phyloP scores from a whole-genome alignment of 495 filamentous ascomycete species.

The Copromyces sp. region DNA sequence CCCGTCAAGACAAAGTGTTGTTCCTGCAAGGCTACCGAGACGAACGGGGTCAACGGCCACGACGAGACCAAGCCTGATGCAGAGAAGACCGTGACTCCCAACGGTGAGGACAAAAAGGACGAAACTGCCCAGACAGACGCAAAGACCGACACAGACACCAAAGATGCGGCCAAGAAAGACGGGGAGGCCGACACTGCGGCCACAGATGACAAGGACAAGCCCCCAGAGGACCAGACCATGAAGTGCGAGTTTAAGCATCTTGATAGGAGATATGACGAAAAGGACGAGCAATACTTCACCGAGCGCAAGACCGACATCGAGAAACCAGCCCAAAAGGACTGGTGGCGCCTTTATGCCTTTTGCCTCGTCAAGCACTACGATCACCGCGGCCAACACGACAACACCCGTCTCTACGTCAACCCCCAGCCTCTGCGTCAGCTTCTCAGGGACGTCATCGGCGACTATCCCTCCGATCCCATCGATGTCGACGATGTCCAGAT shows the following conservation, averaged over 20 bases:
- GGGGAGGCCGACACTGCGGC: not conserved
- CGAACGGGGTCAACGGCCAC: not conserved
- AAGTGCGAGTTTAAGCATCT: constrained; percentile 32
- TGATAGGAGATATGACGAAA: constrained; percentile 18
- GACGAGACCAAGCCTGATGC: not conserved
- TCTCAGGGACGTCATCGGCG: constrained; percentile 19
- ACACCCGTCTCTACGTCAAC: constrained; percentile 23
- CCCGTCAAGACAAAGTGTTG: not conserved
- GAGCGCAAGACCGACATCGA: constrained; percentile 20
- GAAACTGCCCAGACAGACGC: not conserved
- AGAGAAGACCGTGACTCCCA: not conserved
- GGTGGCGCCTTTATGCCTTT: constrained; percentile 27
- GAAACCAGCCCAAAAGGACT: constrained; percentile 24
- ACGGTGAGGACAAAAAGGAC: not conserved
- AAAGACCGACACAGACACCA: not conserved
- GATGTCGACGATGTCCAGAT: constrained; percentile 23
- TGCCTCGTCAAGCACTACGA: constrained; percentile 22
- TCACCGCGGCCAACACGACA: constrained; percentile 12
- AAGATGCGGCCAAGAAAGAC: not conserved
- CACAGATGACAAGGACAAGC: not conserved
- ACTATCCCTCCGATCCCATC: constrained; percentile 23
- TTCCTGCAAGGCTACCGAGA: not conserved
- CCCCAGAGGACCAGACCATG: constrained; percentile 18
- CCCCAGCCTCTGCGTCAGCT: constrained; percentile 23
- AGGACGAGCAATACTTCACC: constrained; percentile 19